These are phyloP conservation scores for Alectoria sarmentosa DNA, from an alignment of 495 filamentous ascomycete genomes.

Conservation along the genomic window DNA sequence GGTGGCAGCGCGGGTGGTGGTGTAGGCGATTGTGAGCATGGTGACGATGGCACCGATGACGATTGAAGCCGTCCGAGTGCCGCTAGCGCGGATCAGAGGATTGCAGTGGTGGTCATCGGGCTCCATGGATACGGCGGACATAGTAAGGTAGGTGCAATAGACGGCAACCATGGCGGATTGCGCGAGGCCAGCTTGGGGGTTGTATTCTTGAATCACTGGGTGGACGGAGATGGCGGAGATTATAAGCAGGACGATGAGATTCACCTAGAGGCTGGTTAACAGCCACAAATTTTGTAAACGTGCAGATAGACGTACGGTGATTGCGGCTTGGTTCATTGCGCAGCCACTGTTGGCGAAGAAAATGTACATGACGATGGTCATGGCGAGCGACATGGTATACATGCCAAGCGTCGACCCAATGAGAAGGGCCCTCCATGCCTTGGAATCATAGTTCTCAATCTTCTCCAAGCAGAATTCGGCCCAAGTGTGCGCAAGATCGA, in stretches of 20 bases:
- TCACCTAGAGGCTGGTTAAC: constrained; percentile 34
- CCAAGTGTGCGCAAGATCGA: constrained; percentile 97
- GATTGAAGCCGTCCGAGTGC: constrained; percentile 82
- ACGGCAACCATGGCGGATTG: constrained; percentile 96
- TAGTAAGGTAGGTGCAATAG: constrained; percentile 97
- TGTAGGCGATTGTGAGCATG: constrained; percentile 96
- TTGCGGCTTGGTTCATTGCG: constrained; percentile 86
- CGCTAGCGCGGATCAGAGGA: constrained; percentile 79
- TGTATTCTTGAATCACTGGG: constrained; percentile 83
- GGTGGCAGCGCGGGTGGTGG: constrained; percentile 91
- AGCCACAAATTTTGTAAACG: not conserved
- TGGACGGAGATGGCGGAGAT: constrained; percentile 84
- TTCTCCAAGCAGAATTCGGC: constrained; percentile 90
- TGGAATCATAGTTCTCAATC: constrained; percentile 85
- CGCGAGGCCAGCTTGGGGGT: constrained; percentile 86
- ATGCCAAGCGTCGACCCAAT: constrained; percentile 91
- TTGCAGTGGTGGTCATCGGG: constrained; percentile 94
- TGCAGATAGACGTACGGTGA: constrained; percentile 35
- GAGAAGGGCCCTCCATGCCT: constrained; percentile 73
- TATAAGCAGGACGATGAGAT: constrained; percentile 74
- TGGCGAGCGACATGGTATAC: constrained; percentile 82
- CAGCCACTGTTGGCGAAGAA: constrained; percentile 85
- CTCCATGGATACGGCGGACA: constrained; percentile 98
- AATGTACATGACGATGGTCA: constrained; percentile 95
- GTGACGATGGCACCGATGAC: constrained; percentile 91